Percentiles rank a stretch among this genome's conserved stretches.
Evolutionary conservation across 2,329 filamentous ascomycete genomes (phyloP).

Genomic region (Trichophyton simii): DNA sequence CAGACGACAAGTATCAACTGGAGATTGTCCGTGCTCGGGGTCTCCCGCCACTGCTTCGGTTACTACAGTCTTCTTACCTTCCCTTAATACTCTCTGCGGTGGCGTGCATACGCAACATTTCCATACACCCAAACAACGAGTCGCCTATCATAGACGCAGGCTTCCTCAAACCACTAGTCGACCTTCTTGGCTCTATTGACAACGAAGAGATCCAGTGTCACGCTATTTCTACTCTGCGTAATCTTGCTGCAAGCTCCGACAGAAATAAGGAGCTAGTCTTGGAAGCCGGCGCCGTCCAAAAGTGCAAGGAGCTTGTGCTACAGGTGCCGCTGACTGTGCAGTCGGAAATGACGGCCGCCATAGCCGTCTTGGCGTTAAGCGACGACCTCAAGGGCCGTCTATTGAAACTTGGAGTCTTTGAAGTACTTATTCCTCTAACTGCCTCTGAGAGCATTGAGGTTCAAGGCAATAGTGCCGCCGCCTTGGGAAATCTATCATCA

Average conservation of each 20-base stretch:
- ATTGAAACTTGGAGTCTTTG: conserved; percentile 84
- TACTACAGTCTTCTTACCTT: conserved; percentile 89
- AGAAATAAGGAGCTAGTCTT: conserved; percentile 96
- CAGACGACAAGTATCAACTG: conserved; percentile 96
- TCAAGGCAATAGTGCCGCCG: conserved; percentile 93
- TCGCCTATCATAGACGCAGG: conserved; percentile 97
- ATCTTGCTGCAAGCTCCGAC: conserved; percentile 91
- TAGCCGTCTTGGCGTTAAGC: conserved; percentile 86
- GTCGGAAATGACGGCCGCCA: conserved; percentile 98
- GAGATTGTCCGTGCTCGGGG: conserved; percentile 89
- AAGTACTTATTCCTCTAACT: conserved; percentile 88
- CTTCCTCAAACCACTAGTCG: conserved; percentile 85
- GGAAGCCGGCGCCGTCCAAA: conserved; percentile 91
- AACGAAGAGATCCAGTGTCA: conserved; percentile 99
- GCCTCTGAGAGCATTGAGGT: conserved; percentile 95
- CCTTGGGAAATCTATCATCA: conserved; percentile 86
- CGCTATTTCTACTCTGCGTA: conserved; percentile 90
- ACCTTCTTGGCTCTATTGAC: conserved; percentile 85
- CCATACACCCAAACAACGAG: conserved; percentile 94
- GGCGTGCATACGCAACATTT: conserved; percentile 97
- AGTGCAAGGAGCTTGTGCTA: conserved; percentile 93
- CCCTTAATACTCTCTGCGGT: conserved; percentile 93
- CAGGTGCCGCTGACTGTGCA: conserved; percentile 89
- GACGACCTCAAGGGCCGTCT: conserved; percentile 91
- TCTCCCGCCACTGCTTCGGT: conserved; percentile 68